Conservation (phyloP, 371 early-diverging fungal species). For the Amoeboaphelidium protococcarum region DNA sequence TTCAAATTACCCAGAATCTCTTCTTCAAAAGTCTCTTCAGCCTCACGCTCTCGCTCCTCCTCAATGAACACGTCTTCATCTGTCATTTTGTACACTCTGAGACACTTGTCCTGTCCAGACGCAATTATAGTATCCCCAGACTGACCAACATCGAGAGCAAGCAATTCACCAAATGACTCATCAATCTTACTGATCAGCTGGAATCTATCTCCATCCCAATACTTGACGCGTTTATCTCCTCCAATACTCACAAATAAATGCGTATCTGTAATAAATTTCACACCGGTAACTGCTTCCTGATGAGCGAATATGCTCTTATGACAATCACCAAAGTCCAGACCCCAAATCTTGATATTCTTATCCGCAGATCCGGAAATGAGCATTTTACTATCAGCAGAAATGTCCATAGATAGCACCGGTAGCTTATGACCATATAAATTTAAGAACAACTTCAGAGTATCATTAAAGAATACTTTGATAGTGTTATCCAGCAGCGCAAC, state of each 20-base stretch:
- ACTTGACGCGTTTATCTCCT: conserved; percentile 69
- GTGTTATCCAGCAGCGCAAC: conserved; percentile 74
- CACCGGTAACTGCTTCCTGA: conserved; percentile 59
- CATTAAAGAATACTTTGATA: conserved; percentile 81
- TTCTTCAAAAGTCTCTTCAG: conserved; percentile 59
- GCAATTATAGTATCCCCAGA: conserved; percentile 60
- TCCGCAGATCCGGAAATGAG: conserved; percentile 76
- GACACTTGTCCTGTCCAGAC: conserved; percentile 66
- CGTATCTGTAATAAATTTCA: conserved; percentile 69
- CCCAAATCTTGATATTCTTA: conserved; percentile 92
- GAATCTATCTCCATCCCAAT: conserved; percentile 93
- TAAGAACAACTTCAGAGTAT: conserved; percentile 81
- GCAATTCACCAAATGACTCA: conserved; percentile 73
- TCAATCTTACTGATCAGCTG: conserved; percentile 72
- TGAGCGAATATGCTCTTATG: conserved; percentile 79
- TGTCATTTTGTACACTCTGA: conserved; percentile 77
- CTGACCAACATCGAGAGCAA: conserved; percentile 62
- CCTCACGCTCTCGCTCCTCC: conserved; percentile 79
- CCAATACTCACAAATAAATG: conserved; percentile 74
- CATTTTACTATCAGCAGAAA: conserved; percentile 65
- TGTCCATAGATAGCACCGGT: conserved; percentile 81
- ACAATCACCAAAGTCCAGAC: conserved; percentile 94
- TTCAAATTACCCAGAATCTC: conserved; percentile 4
- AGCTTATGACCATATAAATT: conserved; percentile 89
- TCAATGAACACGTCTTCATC: conserved; percentile 78